These are phyloP conservation scores for Globisporangium lucens DNA, from an alignment of 352 stramenopile species.

Conservation along the genomic window DNA sequence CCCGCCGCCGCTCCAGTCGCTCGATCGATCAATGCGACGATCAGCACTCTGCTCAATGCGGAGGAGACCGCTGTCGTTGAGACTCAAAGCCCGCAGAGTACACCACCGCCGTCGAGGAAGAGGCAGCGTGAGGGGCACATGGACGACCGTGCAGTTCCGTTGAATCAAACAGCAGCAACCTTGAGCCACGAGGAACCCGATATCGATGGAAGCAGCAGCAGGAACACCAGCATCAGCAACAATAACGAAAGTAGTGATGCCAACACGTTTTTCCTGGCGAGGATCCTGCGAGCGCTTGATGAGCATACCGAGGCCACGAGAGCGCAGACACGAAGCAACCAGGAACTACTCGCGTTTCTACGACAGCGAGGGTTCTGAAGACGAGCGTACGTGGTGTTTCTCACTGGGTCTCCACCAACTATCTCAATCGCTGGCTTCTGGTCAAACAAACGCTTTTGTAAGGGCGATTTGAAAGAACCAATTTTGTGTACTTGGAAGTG, in stretches of 20 bases:
- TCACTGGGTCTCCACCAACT: no score
- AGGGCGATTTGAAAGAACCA: no score
- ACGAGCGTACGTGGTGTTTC: no score
- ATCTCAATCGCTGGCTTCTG: no score
- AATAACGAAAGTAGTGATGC: not conserved
- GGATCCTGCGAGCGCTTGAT: not conserved
- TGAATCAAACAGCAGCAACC: no score
- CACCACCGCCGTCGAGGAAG: not conserved
- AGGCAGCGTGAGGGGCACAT: not conserved
- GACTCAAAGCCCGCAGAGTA: not conserved
- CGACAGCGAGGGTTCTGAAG: not conserved
- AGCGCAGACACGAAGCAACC: not conserved
- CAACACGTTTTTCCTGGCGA: not conserved
- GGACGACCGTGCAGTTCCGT: not conserved
- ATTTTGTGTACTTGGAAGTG: no score
- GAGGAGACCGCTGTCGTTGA: not conserved
- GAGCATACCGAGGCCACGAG: not conserved
- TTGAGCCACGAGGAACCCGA: not conserved
- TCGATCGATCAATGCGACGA: not conserved
- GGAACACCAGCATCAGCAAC: no score
- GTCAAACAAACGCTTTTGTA: no score
- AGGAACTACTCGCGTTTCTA: not conserved
- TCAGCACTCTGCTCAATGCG: not conserved
- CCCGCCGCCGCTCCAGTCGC: not conserved
- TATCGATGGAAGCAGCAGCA: not conserved